Base-by-base conservation (phyloP, 371 early-diverging fungal species). In the Cladochytrium tenue region DNA sequence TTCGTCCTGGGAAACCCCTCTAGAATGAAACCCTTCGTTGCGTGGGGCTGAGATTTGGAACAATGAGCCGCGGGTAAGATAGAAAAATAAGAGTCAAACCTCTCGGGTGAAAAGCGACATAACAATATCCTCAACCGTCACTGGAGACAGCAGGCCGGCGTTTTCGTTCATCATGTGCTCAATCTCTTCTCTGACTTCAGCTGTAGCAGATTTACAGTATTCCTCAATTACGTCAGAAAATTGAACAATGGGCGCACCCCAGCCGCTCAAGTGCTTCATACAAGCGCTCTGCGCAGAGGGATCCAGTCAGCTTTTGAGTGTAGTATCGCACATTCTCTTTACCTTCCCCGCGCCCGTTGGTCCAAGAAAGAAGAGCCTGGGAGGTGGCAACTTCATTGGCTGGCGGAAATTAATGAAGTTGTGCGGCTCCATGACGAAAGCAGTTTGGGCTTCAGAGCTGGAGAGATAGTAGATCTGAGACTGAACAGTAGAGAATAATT, bases 1-100 rank as follows among this genome's bases (percentile, higher is more conserved):
- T 82, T 82, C 20, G 68, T 74, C 15, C 66, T 31, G 20, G 83
- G 82, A 59, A 82, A 82, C 23, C 74, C 73, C 63, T 75, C 71
- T 3, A 82, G 64, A 0, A 80, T 23, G 56, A 78, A 82, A 7
- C 83, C 83, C 20, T 66, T 53, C 15, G 74, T 62, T 2, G 63
- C 68, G 63, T 75, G 76, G 23, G 81, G 81, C 76, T 81, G 64
- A 1, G n/a, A n/a, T n/a, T n/a, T n/a, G n/a, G n/a, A n/a, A n/a
- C n/a, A n/a, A n/a, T n/a, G n/a, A n/a, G n/a, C n/a, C n/a, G n/a
- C n/a, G n/a, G n/a, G n/a, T n/a, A n/a, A n/a, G n/a, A n/a, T n/a
- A n/a, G n/a, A n/a, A 34, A 7, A 56, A 28, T 5, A 67, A 23
- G 23, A 1, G 7, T 0, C 52, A 23, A 51, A 74, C 77, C 71